Base-by-base conservation (phyloP, 768 basidiomycete species). In the Lentinus tigrinus region DNA sequence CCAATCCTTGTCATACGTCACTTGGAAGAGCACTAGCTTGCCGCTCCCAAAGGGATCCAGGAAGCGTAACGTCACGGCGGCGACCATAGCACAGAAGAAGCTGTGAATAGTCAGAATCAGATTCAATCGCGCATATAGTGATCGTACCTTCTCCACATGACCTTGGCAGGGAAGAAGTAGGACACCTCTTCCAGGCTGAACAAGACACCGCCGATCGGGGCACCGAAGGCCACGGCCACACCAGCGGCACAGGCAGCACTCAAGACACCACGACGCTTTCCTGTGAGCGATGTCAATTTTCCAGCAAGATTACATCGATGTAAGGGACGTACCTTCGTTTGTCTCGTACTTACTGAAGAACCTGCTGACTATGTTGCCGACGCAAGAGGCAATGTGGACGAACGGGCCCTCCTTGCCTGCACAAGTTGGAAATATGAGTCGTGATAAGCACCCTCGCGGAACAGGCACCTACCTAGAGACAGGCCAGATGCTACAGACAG, bases 51-150 rank as follows among this genome's bases (percentile, higher is more conserved):
- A 98, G 0, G 97, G 97, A 71, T 99, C 91, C 36, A 98, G 85
- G 58, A 95, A 89, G 74, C 87, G 83, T 44, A 99, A 77, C 0
- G 96, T 96, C 65, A 98, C 89, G 1, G 96, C 96, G 2, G 97
- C 97, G 63, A 98, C 92, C 82, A 98, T 87, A 2, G 97, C 97
- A 69, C 97, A 98, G 72, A 99, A 95, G 75, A 99, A 99, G 67
- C 93, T 96, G 69, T 16, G 68, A 53, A 57, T 17, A 48, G 21
- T 74, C 76, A 65, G 75, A 76, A 23, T 68, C 19, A 24, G 3
- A 42, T 54, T n/a, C 47, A 4, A 13, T 8, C 44, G 34, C 47
- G 53, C 57, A 5, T n/a, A 19, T 13, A 47, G n/a, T 3, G 26
- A 51, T 61, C 72, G 47, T 67, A 93, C 93, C 91, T 91, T 77